Evolutionary conservation across 78 protist genomes (phyloP).

Genomic region (Anaeramoeba flamelloides): DNA sequence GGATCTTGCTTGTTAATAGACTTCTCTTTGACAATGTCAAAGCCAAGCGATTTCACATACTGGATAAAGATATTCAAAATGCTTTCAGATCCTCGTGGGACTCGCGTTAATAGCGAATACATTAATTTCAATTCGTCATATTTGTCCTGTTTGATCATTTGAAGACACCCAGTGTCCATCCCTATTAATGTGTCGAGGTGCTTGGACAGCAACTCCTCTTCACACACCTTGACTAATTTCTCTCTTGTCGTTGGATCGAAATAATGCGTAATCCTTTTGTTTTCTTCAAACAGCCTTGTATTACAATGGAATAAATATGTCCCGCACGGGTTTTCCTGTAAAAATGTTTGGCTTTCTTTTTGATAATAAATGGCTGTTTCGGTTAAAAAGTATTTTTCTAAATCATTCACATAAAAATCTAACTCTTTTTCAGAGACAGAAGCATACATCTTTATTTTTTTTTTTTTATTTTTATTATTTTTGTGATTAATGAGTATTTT

Average conservation of each 20-base stretch:
- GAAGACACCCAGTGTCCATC: too few relatives aligned
- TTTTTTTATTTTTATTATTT: too few relatives aligned
- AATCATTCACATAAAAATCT: constrained; percentile 49
- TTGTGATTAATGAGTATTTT: too few relatives aligned
- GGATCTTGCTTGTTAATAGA: too few relatives aligned
- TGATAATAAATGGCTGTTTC: constrained; percentile 37
- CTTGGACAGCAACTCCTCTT: constrained; percentile 45
- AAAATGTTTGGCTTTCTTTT: constrained; percentile 30
- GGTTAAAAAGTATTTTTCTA: constrained; percentile 49
- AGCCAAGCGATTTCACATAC: constrained; percentile 25
- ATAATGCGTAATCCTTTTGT: constrained; percentile 9
- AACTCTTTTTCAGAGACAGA: too few relatives aligned
- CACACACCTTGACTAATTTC: constrained; percentile 36
- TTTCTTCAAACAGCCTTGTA: constrained; percentile 21
- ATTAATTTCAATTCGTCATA: too few relatives aligned
- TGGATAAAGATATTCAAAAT: constrained; percentile 9
- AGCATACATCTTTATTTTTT: too few relatives aligned
- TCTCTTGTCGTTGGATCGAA: constrained; percentile 24
- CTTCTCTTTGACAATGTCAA: too few relatives aligned
- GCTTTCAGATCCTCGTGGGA: constrained; percentile 16
- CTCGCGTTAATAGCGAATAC: constrained; percentile 29
- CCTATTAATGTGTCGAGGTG: constrained; percentile 28
- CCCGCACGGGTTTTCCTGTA: constrained; percentile 38
- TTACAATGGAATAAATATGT: too few relatives aligned
- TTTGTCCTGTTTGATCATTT: too few relatives aligned